phyloP scores from a whole-genome alignment of 495 filamentous ascomycete species.

The Penicillium samsonianum region DNA sequence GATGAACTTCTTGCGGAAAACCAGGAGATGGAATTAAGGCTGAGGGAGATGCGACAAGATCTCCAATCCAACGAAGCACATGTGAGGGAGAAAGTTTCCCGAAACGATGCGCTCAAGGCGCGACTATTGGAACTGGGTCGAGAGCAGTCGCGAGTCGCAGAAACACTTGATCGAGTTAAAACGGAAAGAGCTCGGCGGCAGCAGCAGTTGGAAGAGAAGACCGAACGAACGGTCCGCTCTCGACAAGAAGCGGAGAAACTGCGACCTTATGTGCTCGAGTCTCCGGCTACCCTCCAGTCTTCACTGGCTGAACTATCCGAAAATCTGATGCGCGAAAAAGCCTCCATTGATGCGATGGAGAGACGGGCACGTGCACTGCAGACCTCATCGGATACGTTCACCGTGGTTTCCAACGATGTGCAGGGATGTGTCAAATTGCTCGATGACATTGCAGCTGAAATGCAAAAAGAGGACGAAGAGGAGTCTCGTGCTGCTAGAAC shows the following conservation, averaged over 20 bases:
- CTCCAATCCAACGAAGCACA: conserved; percentile 74
- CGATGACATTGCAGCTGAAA: conserved; percentile 78
- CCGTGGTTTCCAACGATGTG: conserved; percentile 79
- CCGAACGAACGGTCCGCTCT: conserved; percentile 56
- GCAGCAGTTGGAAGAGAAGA: conserved; percentile 75
- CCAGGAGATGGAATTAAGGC: conserved; percentile 74
- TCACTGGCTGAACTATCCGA: conserved; percentile 79
- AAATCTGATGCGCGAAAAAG: conserved; percentile 71
- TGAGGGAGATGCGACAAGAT: conserved; percentile 78
- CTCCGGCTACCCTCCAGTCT: conserved; percentile 76
- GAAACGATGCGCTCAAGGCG: conserved; percentile 82
- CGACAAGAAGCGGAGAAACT: conserved; percentile 84
- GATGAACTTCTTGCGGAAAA: conserved; percentile 85
- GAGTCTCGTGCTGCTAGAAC: conserved; percentile 74
- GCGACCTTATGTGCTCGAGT: conserved; percentile 86
- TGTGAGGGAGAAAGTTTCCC: conserved; percentile 74
- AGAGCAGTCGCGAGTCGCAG: conserved; percentile 75
- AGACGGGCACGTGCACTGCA: conserved; percentile 84
- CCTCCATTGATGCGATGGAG: conserved; percentile 83
- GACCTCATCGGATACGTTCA: conserved; percentile 86
- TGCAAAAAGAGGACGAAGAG: conserved; percentile 89
- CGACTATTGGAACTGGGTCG: conserved; percentile 73
- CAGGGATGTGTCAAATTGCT: conserved; percentile 82
- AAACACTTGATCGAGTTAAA: conserved; percentile 74
- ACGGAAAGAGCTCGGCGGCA: conserved; percentile 71